Conservation (phyloP, 768 basidiomycete genomes). For the Coprinopsis strossmayeri region DNA sequence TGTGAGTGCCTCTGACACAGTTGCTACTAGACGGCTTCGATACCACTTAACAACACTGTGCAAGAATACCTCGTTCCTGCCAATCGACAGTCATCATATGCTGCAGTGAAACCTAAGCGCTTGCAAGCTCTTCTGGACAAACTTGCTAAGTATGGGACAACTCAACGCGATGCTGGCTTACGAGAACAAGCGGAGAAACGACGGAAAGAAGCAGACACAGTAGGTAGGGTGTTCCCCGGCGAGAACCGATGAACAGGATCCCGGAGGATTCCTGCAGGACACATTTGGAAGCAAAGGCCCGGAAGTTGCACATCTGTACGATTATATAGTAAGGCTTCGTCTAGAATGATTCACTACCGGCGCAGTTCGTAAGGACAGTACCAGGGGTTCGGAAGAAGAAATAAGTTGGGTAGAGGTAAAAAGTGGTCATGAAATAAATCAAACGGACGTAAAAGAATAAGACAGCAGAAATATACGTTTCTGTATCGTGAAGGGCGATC, state of each 20-base stretch:
- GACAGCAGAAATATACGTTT: slow-evolving; percentile 44
- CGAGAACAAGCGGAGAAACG: slow-evolving; percentile 67
- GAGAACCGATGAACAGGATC: slow-evolving; percentile 48
- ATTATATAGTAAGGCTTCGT: slow-evolving; percentile 8
- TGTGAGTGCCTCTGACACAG: slow-evolving; percentile 6
- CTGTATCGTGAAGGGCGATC: slow-evolving; percentile 51
- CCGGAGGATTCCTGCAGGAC: neutral
- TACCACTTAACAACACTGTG: slow-evolving; percentile 67
- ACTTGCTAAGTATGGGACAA: slow-evolving; percentile 59
- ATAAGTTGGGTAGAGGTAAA: slow-evolving; percentile 16
- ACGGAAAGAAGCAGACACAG: slow-evolving; percentile 70
- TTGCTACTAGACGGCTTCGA: slow-evolving; percentile 55
- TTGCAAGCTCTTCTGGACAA: slow-evolving; percentile 76
- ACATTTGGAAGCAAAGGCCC: neutral
- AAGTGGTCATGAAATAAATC: slow-evolving; percentile 26
- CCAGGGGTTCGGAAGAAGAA: slow-evolving; percentile 18
- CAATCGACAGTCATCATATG: slow-evolving; percentile 61
- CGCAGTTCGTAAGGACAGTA: neutral
- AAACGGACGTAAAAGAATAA: slow-evolving; percentile 28
- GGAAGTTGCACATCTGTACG: neutral
- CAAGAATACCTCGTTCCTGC: slow-evolving; percentile 74
- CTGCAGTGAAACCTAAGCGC: slow-evolving; percentile 60
- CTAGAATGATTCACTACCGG: slow-evolving; percentile 8
- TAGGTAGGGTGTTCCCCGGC: slow-evolving; percentile 68
- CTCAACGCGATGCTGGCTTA: slow-evolving; percentile 49